Evolutionary conservation across 805 yeast species (phyloP).

Genomic region (Kregervanrija delftensis): DNA sequence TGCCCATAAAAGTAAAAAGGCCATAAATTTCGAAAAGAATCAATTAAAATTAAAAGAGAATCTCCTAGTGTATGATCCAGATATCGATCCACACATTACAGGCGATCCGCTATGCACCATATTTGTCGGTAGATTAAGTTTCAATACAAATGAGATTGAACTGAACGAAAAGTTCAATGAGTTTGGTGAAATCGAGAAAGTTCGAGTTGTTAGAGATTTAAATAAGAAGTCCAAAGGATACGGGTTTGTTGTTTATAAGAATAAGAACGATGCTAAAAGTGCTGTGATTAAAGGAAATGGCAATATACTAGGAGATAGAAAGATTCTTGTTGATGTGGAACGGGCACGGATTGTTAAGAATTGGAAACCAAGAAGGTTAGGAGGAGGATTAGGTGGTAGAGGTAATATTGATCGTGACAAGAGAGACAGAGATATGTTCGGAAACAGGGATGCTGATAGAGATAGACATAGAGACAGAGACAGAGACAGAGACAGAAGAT

Average conservation of each 20-base stretch:
- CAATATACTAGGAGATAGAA: slow-evolving; percentile 27
- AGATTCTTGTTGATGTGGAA: slow-evolving; percentile 64
- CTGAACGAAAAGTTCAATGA: slow-evolving; percentile 51
- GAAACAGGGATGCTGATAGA: neutral
- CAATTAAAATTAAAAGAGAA: slow-evolving; percentile 27
- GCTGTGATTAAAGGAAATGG: slow-evolving; percentile 60
- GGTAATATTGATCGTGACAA: neutral
- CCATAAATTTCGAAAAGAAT: slow-evolving; percentile 10
- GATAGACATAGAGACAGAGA: too few relatives aligned
- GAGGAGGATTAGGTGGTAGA: slow-evolving; percentile 88
- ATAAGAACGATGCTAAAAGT: slow-evolving; percentile 49
- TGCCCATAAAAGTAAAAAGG: slow-evolving; percentile 21
- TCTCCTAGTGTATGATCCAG: slow-evolving; percentile 45
- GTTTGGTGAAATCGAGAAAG: slow-evolving; percentile 65
- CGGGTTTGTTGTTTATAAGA: slow-evolving; percentile 69
- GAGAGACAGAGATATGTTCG: neutral
- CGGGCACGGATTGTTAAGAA: slow-evolving; percentile 57
- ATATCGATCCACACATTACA: slow-evolving; percentile 44
- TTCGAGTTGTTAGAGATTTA: slow-evolving; percentile 50
- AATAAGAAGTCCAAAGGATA: slow-evolving; percentile 53
- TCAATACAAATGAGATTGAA: slow-evolving; percentile 58
- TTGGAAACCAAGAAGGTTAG: slow-evolving; percentile 72
- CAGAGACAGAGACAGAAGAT: too few relatives aligned
- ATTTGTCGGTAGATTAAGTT: slow-evolving; percentile 69
- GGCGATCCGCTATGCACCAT: slow-evolving; percentile 78